A percentile compares a stretch with the other conserved stretches of the same genome.
Conservation (phyloP, 2,329 filamentous ascomycete genomes). For the Pseudonectria buxi region DNA sequence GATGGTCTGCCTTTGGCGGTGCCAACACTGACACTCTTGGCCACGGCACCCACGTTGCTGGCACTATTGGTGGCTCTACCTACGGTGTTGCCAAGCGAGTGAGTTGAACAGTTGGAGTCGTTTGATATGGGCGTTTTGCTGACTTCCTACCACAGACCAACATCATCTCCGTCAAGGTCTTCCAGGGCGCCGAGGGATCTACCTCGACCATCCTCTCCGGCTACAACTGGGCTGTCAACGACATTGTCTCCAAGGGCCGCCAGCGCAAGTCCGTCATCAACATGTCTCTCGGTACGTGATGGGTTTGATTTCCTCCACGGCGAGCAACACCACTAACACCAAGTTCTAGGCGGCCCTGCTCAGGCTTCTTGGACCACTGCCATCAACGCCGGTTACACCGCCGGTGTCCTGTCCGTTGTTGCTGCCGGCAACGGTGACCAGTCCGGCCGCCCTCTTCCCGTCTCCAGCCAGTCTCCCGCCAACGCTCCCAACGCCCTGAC, state of each 20-base stretch:
- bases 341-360: constrained; percentile 21
- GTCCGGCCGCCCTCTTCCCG: constrained; percentile 24
- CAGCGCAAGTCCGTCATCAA: constrained; percentile 30
- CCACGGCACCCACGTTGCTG: constrained; percentile 38
- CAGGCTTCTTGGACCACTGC: constrained; percentile 33
- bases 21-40: constrained; percentile 29
- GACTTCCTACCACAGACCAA: constrained; percentile 10
- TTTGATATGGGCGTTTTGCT: not conserved
- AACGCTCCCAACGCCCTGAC: constrained; percentile 40
- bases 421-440: constrained; percentile 39
- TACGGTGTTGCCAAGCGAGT: constrained; percentile 39
- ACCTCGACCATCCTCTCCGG: constrained; percentile 32
- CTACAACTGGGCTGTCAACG: constrained; percentile 34
- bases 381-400: constrained; percentile 32
- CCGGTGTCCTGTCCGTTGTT: constrained; percentile 37
- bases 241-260: constrained; percentile 25
- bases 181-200: constrained; percentile 2
- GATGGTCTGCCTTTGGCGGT: constrained; percentile 31
- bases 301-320: no score
- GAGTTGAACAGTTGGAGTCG: no score
- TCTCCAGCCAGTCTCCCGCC: constrained; percentile 38
- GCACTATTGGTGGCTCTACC: constrained; percentile 31
- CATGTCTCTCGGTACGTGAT: constrained; percentile 33
- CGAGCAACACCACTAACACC: not conserved
- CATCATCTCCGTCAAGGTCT: constrained; percentile 29